Evolutionary conservation across 2,329 filamentous ascomycete genomes (phyloP), one percentile per base, ranked within the genome.

Genomic region (Cladosporium sp.): DNA sequence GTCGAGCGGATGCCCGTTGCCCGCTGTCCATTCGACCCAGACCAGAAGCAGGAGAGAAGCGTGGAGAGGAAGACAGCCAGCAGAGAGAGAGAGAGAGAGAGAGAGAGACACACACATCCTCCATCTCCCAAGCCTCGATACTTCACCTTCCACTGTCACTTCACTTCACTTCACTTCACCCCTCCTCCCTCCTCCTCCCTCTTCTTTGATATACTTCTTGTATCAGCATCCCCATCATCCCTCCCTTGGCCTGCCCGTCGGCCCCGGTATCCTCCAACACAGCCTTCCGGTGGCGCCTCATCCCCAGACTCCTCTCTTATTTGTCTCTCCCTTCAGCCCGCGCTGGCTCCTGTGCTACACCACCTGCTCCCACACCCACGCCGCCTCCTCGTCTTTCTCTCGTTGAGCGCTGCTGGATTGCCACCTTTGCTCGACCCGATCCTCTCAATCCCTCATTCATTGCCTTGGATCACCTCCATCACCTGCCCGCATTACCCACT

Each of bases 311-410:
- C 11, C 30, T 12, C 32, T 41, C 36, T 37, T 48, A 18, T 47
- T 24, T 30, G 43, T 45, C 34, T 39, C n/a, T n/a, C 27, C 20
- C 43, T 32, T 34, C 20, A 22, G 32, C 34, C 13, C 32, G 15
- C 15, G 36, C n/a, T n/a, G n/a, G n/a, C 43, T 47, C 43, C 43
- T 47, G 43, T 47, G 22, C 43, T 48, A 32, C 45, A 40, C 45
- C 45, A 48, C 37, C 45, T 34, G 34, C 45, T n/a, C 37, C 45
- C 24, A 20, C 34, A n/a, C n/a, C n/a, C n/a, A n/a, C n/a, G 19
- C 18, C 43, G 20, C 20, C 34, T 22, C 34, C 32, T 47, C 20
- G 15, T 37, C 34, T 15, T 5, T 27, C 22, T 27, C 5, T 27
- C 9, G 22, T 9, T 27, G 22, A 27, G 22, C 22, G 22, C 22